A percentile compares a stretch with the other conserved stretches of the same genome.
phyloP scores from a whole-genome alignment of 495 filamentous ascomycete genomes.

The Neurospora terricola region DNA sequence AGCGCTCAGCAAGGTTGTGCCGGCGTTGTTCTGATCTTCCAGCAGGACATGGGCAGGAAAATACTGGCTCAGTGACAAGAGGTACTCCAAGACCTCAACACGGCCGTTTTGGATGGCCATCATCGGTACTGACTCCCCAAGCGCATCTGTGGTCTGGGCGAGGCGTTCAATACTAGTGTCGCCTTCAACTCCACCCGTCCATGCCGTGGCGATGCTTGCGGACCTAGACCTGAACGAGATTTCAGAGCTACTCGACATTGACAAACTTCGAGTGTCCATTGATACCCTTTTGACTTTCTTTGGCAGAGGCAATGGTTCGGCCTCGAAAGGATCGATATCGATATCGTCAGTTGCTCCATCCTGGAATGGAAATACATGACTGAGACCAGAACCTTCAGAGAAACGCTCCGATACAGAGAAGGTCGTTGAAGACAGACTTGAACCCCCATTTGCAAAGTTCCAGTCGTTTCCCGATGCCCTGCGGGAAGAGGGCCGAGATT shows the following conservation, averaged over 20 bases:
- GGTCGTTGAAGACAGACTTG: constrained; percentile 33
- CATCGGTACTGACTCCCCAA: constrained; percentile 85
- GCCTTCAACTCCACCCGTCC: constrained; percentile 63
- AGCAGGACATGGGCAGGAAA: constrained; percentile 60
- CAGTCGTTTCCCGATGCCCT: constrained; percentile 29
- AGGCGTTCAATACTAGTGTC: constrained; percentile 78
- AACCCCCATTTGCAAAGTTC: constrained; percentile 35
- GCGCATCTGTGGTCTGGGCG: constrained; percentile 66
- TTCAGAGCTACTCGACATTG: constrained; percentile 81
- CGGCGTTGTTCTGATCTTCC: constrained; percentile 77
- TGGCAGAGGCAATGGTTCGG: constrained; percentile 28
- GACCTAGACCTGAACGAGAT: constrained; percentile 68
- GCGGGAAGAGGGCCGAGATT: constrained; percentile 27
- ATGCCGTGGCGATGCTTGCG: constrained; percentile 58
- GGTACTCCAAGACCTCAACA: constrained; percentile 59
- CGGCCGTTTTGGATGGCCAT: constrained; percentile 84
- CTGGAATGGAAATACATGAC: constrained; percentile 87
- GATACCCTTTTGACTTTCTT: constrained; percentile 66
- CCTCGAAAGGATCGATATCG: constrained; percentile 15
- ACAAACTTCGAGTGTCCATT: constrained; percentile 80
- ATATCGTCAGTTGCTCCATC: constrained; percentile 35
- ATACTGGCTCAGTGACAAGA: constrained; percentile 65
- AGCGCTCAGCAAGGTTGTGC: constrained; percentile 81
- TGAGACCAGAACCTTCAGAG: constrained; percentile 55
- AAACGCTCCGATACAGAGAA: constrained; percentile 32